Percentiles rank a stretch among this genome's conserved stretches.
Conservation (phyloP, 352 stramenopile species). For the Hyaloperonospora brassicae region DNA sequence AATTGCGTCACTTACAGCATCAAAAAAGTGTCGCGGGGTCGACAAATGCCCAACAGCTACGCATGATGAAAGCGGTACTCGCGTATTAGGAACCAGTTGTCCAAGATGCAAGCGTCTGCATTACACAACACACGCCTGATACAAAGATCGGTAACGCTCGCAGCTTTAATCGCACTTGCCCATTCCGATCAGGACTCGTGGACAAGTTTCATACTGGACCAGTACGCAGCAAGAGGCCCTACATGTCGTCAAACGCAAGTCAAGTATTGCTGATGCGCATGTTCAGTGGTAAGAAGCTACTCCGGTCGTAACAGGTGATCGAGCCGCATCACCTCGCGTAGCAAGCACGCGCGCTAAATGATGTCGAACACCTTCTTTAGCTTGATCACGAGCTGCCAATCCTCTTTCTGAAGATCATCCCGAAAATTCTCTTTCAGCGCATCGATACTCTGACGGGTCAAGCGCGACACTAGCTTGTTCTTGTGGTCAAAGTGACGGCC, state of each 20-base stretch:
- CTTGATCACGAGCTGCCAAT: constrained; percentile 98
- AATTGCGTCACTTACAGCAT: no score
- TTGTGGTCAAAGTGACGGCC: constrained; percentile 95
- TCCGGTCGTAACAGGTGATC: constrained; percentile 11
- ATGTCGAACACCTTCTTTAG: constrained; percentile 99
- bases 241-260: constrained; percentile 18
- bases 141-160: no score
- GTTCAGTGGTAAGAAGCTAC: constrained; percentile 8
- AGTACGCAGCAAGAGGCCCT: constrained; percentile 9
- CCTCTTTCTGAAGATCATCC: constrained; percentile 95
- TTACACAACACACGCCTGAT: no score
- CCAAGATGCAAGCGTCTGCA: no score
- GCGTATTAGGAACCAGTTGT: no score
- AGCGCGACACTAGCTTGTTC: constrained; percentile 75
- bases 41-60: no score
- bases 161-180: no score
- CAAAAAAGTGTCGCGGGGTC: no score
- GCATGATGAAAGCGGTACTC: no score
- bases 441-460: constrained; percentile 94
- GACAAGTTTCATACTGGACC: not conserved
- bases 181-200: no score
- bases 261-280: constrained; percentile 22
- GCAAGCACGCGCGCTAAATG: constrained; percentile 67
- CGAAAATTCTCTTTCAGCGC: constrained; percentile 98
- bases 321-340: constrained; percentile 1